Percentiles rank a stretch among this genome's conserved stretches.
These are phyloP conservation scores for Fraxinus velutina DNA, from an alignment of 305 asterid species.

Conservation along the genomic window DNA sequence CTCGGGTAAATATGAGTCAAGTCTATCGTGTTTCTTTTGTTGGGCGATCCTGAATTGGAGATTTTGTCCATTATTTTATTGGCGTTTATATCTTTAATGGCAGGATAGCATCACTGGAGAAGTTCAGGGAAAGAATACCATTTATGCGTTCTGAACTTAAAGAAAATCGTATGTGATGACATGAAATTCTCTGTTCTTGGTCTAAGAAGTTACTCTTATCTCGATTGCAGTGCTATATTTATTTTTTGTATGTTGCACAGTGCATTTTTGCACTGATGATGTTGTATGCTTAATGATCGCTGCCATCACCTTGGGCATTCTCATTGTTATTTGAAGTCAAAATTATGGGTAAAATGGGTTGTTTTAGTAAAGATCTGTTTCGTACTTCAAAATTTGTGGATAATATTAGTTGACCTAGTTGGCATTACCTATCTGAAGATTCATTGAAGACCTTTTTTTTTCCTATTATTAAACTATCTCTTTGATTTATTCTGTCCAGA, in stretches of 20 bases:
- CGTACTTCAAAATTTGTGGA: neutral
- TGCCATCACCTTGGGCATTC: constrained; percentile 3
- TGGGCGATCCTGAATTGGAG: constrained; percentile 6
- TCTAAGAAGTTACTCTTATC: neutral
- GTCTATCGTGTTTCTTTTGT: constrained; percentile 8
- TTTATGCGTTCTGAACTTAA: constrained; percentile 91
- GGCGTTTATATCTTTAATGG: constrained; percentile 22
- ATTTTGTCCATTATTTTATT: constrained; percentile 18
- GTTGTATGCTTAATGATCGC: constrained; percentile 10
- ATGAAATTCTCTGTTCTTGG: constrained; percentile 15
- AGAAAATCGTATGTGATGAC: constrained; percentile 81
- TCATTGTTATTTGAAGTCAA: neutral
- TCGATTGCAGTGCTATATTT: neutral
- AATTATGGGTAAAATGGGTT: neutral
- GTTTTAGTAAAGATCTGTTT: constrained; percentile 2
- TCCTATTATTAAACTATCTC: constrained; percentile 15
- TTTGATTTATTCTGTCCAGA: constrained; percentile 45
- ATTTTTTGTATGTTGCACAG: neutral
- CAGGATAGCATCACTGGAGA: constrained; percentile 93
- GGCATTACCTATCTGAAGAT: constrained; percentile 4
- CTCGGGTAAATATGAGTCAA: constrained; percentile 61
- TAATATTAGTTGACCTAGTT: neutral
- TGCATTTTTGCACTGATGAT: neutral
- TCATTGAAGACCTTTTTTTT: neutral
- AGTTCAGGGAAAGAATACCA: constrained; percentile 79